Evolutionary conservation across 1,284 basidiomycete genomes (phyloP), one percentile per base, ranked within the genome.

Genomic region (Cystobasidium sp.): DNA sequence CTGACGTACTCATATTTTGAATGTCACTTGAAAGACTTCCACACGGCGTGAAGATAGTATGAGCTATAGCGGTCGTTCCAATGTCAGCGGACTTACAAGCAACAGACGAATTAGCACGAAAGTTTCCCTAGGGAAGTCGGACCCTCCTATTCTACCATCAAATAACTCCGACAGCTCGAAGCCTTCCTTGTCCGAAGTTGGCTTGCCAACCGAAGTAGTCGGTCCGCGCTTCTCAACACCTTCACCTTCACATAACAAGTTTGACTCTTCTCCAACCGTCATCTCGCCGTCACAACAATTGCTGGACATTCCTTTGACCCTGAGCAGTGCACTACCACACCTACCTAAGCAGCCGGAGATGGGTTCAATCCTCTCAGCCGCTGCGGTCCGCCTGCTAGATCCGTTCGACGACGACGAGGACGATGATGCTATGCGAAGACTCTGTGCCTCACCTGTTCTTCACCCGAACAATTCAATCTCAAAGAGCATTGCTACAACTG

Each of bases 371-470:
- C 31, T 9, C 61, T 47, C 18, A 31, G 61, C 44, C 47, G 43
- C 44, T 12, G 9, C 44, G 6, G 20, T 22, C 31, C 44, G 61
- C 31, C 10, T 59, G 31, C 56, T 49, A 14, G 61, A 63, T 31
- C 61, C 61, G 14, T 63, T 49, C n/a, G 61, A 63, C 47, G 61
- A 63, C 20, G 61, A 63, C 44, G 61, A 47, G 18, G 44, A 63
- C 47, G 61, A 63, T 22, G 61, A 47, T 49, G 61, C 47, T 14
- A 47, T 47, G 44, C 61, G 61, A 14, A 22, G 61, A 31, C n/a
- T 63, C n/a, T 47, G 43, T 22, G n/a, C 43, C 1, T 63, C 61
- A 16, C 61, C 61, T 24, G 61, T 63, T 44, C 61, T 63, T 10
- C 16, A 22, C 14, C 61, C 61, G 8, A 49, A 24, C 44, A 49